Base-by-base conservation (phyloP, 1,284 basidiomycete genomes). In the Malassezia dermatis region DNA sequence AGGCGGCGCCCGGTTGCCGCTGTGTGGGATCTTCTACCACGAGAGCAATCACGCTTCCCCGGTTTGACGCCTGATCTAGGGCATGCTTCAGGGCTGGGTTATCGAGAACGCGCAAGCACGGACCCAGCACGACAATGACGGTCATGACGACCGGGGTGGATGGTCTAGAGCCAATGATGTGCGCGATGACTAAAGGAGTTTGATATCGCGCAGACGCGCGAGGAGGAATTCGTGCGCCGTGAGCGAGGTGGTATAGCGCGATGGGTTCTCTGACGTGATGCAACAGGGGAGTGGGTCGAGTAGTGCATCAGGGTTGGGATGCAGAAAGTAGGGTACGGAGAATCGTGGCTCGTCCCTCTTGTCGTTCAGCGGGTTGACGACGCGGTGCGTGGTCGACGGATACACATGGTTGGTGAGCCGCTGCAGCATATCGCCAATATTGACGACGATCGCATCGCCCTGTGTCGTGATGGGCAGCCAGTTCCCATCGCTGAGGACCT, bases 351-450 rank as follows among this genome's bases (percentile, higher is more conserved):
- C 27, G 11, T 17, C 15, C 8, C 23, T 21, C 8, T 39, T 35
- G 8, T 35, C 43, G 24, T 46, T 37, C 24, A 26, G 32, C 0
- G 51, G 51, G 23, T 52, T 52, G 15, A 46, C 41, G 12, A 52
- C 51, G 10, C 51, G 51, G 26, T 52, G 51, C 17, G 51, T 52
- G 8, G 51, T 52, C 6, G 51, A 52, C 8, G 51, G 51, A 37
- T 45, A 52, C 2, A 52, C 41, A 23, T 46, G 21, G 30, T 52
- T 52, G 15, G 51, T 52, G 13, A 52, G 37, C 4, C 51, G 51
- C 32, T 52, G 42, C 10, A 52, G 43, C 51, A 52, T 52, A 26
- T 52, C 51, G 4, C 51, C 51, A 39, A 52, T 52, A 17, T 52
- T 52, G 11, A 52, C 51, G 21, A 52, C 51, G 28, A 52, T 46